These are phyloP conservation scores for Trichoderma cornu-damae DNA, from an alignment of 2,329 filamentous ascomycete genomes.

Conservation along the genomic window DNA sequence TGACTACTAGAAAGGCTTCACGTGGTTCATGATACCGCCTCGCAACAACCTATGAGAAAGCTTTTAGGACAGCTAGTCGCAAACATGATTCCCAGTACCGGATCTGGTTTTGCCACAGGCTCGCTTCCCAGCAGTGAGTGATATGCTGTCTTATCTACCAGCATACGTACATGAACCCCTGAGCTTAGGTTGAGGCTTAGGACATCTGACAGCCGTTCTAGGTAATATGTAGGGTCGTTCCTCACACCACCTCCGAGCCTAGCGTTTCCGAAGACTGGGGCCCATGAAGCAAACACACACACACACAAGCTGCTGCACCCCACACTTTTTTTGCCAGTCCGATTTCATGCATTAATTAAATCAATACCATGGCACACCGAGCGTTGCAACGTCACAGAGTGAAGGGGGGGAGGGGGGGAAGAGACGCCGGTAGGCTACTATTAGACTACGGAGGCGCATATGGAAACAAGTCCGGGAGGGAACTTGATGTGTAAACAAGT, in stretches of 20 bases:
- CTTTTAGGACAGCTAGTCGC: background rate
- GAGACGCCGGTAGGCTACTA: background rate
- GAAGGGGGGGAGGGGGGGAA: background rate
- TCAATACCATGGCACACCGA: conserved; percentile 4
- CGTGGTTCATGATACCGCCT: background rate
- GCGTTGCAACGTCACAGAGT: conserved; percentile 5
- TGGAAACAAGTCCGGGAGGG: background rate
- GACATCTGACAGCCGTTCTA: background rate
- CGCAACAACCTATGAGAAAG: background rate
- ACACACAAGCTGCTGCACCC: background rate
- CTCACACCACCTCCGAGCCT: background rate
- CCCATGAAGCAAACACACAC: conserved; percentile 8
- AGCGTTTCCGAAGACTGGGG: conserved; percentile 1
- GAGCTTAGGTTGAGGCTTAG: background rate
- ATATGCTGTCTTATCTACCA: background rate
- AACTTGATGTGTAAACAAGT: background rate
- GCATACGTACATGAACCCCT: background rate
- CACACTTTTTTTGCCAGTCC: conserved; percentile 6
- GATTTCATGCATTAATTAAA: conserved; percentile 1
- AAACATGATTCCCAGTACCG: background rate
- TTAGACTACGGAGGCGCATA: background rate
- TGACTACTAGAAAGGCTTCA: background rate
- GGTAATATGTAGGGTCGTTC: background rate
- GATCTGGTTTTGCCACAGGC: background rate
- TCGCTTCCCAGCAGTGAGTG: no score